These are phyloP conservation scores for Candida morakotiae DNA, from an alignment of 805 yeast species.

Conservation along the genomic window DNA sequence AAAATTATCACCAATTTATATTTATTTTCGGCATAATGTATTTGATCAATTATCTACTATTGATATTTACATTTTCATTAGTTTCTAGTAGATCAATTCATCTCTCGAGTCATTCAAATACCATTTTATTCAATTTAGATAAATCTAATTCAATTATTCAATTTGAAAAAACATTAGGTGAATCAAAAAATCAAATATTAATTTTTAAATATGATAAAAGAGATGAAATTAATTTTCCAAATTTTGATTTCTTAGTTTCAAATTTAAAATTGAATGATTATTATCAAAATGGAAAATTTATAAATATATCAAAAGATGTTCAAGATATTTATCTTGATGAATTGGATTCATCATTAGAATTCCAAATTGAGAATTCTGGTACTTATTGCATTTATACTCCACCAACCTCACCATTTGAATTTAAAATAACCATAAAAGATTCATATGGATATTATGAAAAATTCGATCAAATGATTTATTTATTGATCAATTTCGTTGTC, in stretches of 20 bases:
- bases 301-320: neutral
- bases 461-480: constrained; percentile 1
- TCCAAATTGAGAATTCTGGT: neutral
- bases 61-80: neutral
- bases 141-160: neutral
- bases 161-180: neutral
- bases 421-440: neutral
- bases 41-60: too few relatives aligned
- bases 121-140: neutral
- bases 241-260: constrained; percentile 1
- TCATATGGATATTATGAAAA: neutral
- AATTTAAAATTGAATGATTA: constrained; percentile 3
- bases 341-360: neutral
- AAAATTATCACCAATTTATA: too few relatives aligned
- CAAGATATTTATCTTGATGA: neutral
- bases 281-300: neutral
- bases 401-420: neutral
- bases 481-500: neutral
- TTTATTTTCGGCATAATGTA: too few relatives aligned
- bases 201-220: constrained; percentile 2
- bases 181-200: neutral
- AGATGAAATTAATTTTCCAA: neutral
- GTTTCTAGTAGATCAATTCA: neutral
- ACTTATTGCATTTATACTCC: constrained; percentile 5
- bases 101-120: neutral